phyloP scores from a whole-genome alignment of 306 rosid genomes.

The Cucurbita ficifolia region DNA sequence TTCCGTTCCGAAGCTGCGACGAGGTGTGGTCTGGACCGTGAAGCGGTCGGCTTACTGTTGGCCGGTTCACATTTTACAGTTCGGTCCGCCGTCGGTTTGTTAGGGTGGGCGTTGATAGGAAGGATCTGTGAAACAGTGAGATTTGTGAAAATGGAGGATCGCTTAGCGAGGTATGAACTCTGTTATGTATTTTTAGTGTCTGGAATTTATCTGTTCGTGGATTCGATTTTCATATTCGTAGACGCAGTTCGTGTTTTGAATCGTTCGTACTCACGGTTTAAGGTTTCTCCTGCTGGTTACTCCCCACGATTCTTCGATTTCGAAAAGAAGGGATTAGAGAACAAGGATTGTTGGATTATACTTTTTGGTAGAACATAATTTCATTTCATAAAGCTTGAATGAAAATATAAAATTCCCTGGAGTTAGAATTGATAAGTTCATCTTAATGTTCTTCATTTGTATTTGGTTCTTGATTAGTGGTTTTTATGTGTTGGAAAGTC shows the following conservation, averaged over 20 bases:
- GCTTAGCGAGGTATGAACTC: conserved; percentile 8
- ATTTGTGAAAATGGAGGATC: conserved; percentile 15
- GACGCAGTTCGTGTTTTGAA: conserved; percentile 73
- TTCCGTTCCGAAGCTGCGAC: background rate
- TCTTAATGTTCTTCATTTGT: no score
- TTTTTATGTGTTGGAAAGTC: no score
- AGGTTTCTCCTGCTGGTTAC: conserved; percentile 52
- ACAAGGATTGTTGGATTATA: background rate
- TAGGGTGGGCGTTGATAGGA: no score
- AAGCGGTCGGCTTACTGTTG: background rate
- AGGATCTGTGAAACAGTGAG: background rate
- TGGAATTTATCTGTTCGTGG: conserved; percentile 35
- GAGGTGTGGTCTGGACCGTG: background rate
- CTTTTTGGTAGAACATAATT: background rate
- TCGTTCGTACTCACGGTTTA: conserved; percentile 44
- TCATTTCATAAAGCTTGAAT: no score
- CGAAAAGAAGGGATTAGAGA: conserved; percentile 6
- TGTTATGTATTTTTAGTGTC: conserved; percentile 24
- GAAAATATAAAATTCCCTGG: no score
- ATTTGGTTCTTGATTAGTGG: no score
- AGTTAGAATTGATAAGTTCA: no score
- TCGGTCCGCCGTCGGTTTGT: background rate
- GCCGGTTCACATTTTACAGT: background rate
- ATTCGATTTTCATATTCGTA: conserved; percentile 40
- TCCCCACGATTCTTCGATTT: conserved; percentile 51